phyloP scores from a whole-genome alignment of 345 rosid genomes.

The Brassica nigra region DNA sequence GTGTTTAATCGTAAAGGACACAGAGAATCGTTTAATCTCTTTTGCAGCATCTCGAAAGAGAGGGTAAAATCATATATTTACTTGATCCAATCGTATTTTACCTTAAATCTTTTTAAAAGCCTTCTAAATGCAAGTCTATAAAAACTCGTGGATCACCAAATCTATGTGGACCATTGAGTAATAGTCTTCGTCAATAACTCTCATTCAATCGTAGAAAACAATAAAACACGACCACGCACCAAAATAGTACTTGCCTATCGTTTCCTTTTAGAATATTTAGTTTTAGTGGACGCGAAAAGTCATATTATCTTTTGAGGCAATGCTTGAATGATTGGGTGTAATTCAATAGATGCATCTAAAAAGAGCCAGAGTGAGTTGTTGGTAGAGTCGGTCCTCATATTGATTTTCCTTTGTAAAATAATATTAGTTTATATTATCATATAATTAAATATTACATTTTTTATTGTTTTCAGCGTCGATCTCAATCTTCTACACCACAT shows the following conservation, averaged over 20 bases:
- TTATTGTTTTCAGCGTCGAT: neutral
- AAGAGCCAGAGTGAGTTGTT: conserved; percentile 30
- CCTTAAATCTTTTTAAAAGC: neutral
- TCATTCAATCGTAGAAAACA: neutral
- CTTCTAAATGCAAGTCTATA: neutral
- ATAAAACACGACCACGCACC: conserved; percentile 23
- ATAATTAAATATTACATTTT: neutral
- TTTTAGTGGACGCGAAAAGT: conserved; percentile 37
- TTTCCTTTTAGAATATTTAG: neutral
- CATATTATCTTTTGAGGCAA: conserved; percentile 29
- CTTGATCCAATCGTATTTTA: neutral
- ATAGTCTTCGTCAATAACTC: conserved; percentile 17
- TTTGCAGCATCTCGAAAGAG: neutral
- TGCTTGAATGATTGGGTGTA: conserved; percentile 26
- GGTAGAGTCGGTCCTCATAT: conserved; percentile 34
- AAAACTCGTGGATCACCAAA: conserved; percentile 7
- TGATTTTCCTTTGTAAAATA: neutral
- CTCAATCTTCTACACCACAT: conserved; percentile 11
- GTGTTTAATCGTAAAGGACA: neutral
- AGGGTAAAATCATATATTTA: neutral
- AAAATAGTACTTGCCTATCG: neutral
- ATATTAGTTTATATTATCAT: neutral
- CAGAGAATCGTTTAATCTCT: neutral
- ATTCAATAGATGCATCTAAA: conserved; percentile 29
- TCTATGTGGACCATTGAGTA: conserved; percentile 13